Conservation (phyloP, 768 basidiomycete genomes). For the Lactifluus subvellereus region DNA sequence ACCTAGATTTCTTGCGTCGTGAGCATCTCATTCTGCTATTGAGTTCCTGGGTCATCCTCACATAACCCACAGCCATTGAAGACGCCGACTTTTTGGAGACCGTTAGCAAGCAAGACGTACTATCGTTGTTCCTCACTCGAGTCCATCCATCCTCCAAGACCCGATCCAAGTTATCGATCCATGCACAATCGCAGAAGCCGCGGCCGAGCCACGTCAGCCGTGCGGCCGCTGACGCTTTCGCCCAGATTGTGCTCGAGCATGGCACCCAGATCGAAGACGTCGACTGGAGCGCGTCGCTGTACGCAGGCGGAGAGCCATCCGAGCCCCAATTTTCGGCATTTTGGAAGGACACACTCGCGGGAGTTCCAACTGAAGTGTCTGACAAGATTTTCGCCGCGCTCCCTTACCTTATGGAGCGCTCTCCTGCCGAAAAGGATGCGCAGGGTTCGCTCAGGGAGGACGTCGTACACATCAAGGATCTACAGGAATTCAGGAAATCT, state of each 20-base stretch:
- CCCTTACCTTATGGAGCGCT: slow-evolving; percentile 47
- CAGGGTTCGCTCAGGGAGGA: slow-evolving; percentile 40
- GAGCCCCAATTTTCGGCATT: slow-evolving; percentile 56
- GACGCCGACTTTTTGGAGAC: slow-evolving; percentile 61
- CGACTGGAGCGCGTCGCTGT: slow-evolving; percentile 46
- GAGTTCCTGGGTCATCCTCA: background rate
- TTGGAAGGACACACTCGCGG: slow-evolving; percentile 45
- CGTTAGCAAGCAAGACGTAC: slow-evolving; percentile 70
- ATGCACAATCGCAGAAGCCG: slow-evolving; percentile 67
- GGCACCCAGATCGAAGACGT: slow-evolving; percentile 46
- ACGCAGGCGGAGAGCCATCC: slow-evolving; percentile 49
- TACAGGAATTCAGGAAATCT: slow-evolving; percentile 57
- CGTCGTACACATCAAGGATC: slow-evolving; percentile 60
- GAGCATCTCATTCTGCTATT: slow-evolving; percentile 31
- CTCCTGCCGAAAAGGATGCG: slow-evolving; percentile 51
- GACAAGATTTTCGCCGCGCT: slow-evolving; percentile 48
- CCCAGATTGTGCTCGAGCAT: slow-evolving; percentile 43
- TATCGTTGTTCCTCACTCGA: slow-evolving; percentile 59
- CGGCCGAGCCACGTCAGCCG: slow-evolving; percentile 55
- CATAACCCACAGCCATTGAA: slow-evolving; percentile 46
- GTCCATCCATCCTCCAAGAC: slow-evolving; percentile 64
- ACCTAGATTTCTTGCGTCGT: slow-evolving; percentile 85
- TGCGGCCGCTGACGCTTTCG: slow-evolving; percentile 58
- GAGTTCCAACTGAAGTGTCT: slow-evolving; percentile 34
- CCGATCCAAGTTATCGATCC: slow-evolving; percentile 81